Conservation (phyloP, 2,329 filamentous ascomycete genomes). For the Boeremia lycopersici region DNA sequence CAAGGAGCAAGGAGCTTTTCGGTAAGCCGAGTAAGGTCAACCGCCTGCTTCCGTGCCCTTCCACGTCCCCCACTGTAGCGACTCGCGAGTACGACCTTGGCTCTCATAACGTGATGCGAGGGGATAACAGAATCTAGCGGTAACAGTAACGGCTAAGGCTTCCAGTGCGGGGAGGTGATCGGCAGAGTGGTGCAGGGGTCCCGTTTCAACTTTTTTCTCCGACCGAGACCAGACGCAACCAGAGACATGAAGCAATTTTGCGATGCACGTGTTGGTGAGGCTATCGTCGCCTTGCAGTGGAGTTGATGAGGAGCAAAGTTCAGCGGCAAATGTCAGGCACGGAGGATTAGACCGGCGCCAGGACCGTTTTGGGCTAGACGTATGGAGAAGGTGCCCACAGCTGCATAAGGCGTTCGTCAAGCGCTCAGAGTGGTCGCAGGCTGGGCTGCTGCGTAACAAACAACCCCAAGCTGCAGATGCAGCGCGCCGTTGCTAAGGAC, state of each 20-base stretch:
- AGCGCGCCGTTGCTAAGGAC: conserved; percentile 12
- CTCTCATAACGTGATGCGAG: neutral
- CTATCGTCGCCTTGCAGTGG: neutral
- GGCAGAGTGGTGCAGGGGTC: neutral
- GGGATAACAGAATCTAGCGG: neutral
- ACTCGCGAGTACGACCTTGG: neutral
- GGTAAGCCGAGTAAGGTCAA: neutral
- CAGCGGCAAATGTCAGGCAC: conserved; percentile 3
- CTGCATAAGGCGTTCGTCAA: conserved; percentile 12
- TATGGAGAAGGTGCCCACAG: conserved; percentile 11
- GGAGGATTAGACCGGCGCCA: conserved; percentile 1
- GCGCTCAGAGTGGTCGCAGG: conserved; percentile 9
- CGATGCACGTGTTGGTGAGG: neutral
- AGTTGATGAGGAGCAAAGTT: neutral
- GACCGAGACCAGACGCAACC: neutral
- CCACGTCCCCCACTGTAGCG: neutral
- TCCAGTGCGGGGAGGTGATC: conserved; percentile 9
- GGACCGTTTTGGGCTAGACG: neutral
- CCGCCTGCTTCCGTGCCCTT: neutral
- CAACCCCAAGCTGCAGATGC: conserved; percentile 12
- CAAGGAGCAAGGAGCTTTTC: neutral
- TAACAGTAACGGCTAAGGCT: neutral
- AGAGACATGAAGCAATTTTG: neutral
- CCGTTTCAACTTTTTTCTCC: neutral
- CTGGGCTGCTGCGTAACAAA: conserved; percentile 14